Conservation (phyloP, 805 yeast species). For the Kodamaea jinghongensis region DNA sequence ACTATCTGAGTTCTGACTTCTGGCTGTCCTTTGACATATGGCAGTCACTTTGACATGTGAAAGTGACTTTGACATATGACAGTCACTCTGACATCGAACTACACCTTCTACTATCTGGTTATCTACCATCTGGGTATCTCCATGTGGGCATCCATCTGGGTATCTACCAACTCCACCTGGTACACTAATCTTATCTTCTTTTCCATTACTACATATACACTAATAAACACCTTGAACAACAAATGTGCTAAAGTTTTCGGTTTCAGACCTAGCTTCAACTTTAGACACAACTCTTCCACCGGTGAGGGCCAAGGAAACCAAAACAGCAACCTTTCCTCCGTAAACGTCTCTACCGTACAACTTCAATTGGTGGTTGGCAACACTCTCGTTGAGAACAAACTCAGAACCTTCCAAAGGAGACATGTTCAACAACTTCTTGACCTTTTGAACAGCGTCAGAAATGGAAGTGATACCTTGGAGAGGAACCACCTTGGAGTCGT, state of each 20-base stretch:
- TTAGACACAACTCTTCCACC: conserved; percentile 61
- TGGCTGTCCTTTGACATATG: too few relatives aligned
- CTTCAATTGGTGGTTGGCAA: conserved; percentile 67
- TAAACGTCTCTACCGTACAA: conserved; percentile 75
- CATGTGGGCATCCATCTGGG: too few relatives aligned
- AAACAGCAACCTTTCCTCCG: conserved; percentile 54
- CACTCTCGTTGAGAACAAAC: conserved; percentile 52
- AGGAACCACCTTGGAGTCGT: conserved; percentile 67
- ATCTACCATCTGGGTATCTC: too few relatives aligned
- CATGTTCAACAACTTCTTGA: conserved; percentile 48
- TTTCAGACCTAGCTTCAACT: conserved; percentile 49
- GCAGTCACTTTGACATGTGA: too few relatives aligned
- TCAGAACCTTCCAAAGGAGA: conserved; percentile 74
- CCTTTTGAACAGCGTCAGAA: conserved; percentile 46
- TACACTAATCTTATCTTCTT: too few relatives aligned
- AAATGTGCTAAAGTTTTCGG: conserved; percentile 45
- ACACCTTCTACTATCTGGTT: too few relatives aligned
- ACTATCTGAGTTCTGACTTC: too few relatives aligned
- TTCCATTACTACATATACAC: too few relatives aligned
- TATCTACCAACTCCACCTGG: too few relatives aligned
- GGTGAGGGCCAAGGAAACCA: conserved; percentile 48
- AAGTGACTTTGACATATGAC: too few relatives aligned
- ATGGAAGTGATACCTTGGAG: conserved; percentile 43
- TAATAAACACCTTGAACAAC: conserved; percentile 36
- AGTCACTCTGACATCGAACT: too few relatives aligned